A percentile compares a stretch with the other conserved stretches of the same genome.
Evolutionary conservation across 2,329 filamentous ascomycete genomes (phyloP).

Genomic region (Aspergillus phoenicis): DNA sequence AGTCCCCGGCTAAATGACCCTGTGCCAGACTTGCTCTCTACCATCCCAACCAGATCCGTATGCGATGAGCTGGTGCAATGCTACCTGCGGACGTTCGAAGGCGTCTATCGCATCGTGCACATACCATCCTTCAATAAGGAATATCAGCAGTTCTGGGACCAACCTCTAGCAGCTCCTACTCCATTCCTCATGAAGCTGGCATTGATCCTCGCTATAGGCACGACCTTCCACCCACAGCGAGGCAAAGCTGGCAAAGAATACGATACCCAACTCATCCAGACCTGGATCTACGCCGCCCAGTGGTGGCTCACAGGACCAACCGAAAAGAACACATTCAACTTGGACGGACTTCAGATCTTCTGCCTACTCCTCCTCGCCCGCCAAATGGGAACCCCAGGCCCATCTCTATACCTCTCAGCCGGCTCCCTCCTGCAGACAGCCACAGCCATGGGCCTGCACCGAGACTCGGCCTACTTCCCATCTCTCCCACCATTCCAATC

Average conservation of each 20-base stretch:
- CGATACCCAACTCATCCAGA: slow-evolving; percentile 15
- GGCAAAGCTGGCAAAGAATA: slow-evolving; percentile 15
- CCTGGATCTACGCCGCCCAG: slow-evolving; percentile 39
- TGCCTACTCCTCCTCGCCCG: slow-evolving; percentile 38
- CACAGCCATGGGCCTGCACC: slow-evolving; percentile 35
- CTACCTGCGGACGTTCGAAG: slow-evolving; percentile 34
- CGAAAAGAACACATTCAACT: slow-evolving; percentile 30
- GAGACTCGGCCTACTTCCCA: slow-evolving; percentile 27
- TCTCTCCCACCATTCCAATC: slow-evolving; percentile 19
- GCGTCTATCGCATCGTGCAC: slow-evolving; percentile 38
- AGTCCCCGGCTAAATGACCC: slow-evolving; percentile 22
- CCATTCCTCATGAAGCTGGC: slow-evolving; percentile 33
- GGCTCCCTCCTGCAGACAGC: slow-evolving; percentile 28
- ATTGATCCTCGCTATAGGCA: slow-evolving; percentile 38
- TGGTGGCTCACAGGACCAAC: slow-evolving; percentile 41
- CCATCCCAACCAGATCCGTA: slow-evolving; percentile 21
- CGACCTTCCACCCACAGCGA: slow-evolving; percentile 26
- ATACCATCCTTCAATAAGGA: slow-evolving; percentile 37
- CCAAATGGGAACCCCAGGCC: slow-evolving; percentile 30
- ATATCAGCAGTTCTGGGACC: slow-evolving; percentile 33
- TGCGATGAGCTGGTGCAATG: slow-evolving; percentile 28
- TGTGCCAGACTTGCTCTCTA: slow-evolving; percentile 21
- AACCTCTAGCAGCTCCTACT: slow-evolving; percentile 21
- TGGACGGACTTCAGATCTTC: slow-evolving; percentile 38
- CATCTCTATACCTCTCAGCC: slow-evolving; percentile 23